Conservation (phyloP, 768 basidiomycete genomes). For the Boletus tylopilopsis region DNA sequence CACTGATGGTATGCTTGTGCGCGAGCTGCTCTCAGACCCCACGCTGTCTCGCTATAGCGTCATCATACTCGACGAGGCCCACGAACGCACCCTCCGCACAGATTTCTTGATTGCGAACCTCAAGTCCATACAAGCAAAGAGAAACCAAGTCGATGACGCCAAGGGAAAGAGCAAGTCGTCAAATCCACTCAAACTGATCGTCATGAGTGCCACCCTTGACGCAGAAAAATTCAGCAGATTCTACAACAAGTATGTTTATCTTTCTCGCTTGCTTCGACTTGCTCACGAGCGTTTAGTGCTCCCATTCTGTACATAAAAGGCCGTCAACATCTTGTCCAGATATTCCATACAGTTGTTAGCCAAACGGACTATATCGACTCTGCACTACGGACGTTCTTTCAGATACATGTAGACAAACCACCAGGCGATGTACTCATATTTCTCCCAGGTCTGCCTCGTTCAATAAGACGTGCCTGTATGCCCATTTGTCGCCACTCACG, state of each 20-base stretch:
- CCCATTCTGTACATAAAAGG: slow-evolving; percentile 90
- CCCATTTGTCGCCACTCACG: neutral
- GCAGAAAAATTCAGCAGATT: slow-evolving; percentile 92
- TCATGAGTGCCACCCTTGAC: slow-evolving; percentile 98
- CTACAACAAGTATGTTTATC: slow-evolving; percentile 64
- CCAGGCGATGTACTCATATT: slow-evolving; percentile 92
- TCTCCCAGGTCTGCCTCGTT: slow-evolving; percentile 60
- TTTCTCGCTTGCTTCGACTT: neutral
- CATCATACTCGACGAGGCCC: slow-evolving; percentile 93
- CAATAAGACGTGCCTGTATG: neutral
- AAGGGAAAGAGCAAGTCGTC: slow-evolving; percentile 41
- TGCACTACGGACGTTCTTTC: slow-evolving; percentile 89
- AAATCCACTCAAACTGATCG: slow-evolving; percentile 82
- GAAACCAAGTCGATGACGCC: slow-evolving; percentile 49
- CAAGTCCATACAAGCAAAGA: slow-evolving; percentile 68
- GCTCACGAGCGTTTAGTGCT: slow-evolving; percentile 48
- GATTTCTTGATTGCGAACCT: slow-evolving; percentile 90
- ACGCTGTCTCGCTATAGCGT: slow-evolving; percentile 79
- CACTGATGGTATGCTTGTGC: slow-evolving; percentile 96
- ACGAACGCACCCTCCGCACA: slow-evolving; percentile 92
- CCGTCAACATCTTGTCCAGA: slow-evolving; percentile 86
- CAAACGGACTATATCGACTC: slow-evolving; percentile 86
- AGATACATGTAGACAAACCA: slow-evolving; percentile 79
- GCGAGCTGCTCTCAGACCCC: slow-evolving; percentile 82
- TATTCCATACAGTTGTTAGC: slow-evolving; percentile 70